Base-by-base conservation (phyloP, 768 basidiomycete genomes). In the Boletus insuetus region DNA sequence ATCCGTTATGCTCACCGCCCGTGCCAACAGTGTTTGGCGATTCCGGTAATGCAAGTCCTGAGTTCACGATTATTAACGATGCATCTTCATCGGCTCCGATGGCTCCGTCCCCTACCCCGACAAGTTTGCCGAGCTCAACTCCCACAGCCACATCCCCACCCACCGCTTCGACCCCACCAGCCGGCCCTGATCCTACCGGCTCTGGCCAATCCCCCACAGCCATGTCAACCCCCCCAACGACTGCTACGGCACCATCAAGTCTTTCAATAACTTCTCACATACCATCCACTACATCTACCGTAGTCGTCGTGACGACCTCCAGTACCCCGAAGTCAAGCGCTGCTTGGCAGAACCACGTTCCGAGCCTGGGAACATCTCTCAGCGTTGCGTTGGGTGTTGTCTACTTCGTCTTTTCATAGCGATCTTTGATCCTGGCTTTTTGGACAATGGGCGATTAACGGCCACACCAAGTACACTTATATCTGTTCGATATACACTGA, bases 41-140 rank as follows among this genome's bases (percentile, higher is more conserved):
- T 54, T 77, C 76, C 41, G 74, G 74, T 39, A 75, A 75, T 38
- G 68, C 74, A 9, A 75, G 74, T 46, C 75, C 73, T 16, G 22
- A 68, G 46, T 77, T 75, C 38, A 74, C 74, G 53, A 75, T 75
- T 40, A 69, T 81, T 59, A 80, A 96, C 37, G 91, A 91, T 60
- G 67, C 71, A 26, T 74, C 79, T 53, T 79, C 77, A 41, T 72
- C 68, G 9, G 45, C 62, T 19, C 39, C 64, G 26, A 32, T 20
- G 45, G 13, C 59, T 10, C 41, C 67, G 6, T 34, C 51, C 20
- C 40, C 63, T 44, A 19, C 8, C 7, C 29, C 56, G 10, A 32
- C 64, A 12, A 38, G 26, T 45, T 19, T 50, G 14, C 26, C 59
- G 38, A 46, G 32, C 47, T 12, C 57, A 22, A 32, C 52, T 13